These are phyloP conservation scores for Pythium phragmitis DNA, from an alignment of 352 stramenopile genomes.

Conservation along the genomic window DNA sequence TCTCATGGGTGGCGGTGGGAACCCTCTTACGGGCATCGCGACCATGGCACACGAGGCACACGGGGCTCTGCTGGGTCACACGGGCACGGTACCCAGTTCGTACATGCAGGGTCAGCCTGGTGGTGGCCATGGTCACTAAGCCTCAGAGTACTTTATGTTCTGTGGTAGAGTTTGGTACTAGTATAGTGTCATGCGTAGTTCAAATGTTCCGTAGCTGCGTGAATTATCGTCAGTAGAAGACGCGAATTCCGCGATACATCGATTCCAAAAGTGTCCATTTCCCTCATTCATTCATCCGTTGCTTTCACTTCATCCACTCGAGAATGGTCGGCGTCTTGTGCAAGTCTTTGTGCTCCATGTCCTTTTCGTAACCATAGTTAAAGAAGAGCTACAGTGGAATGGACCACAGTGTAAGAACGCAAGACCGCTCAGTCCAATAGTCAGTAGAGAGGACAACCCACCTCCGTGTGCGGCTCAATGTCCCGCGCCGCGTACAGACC, in stretches of 20 bases:
- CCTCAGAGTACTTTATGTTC: no score
- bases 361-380: slow-evolving; percentile 80
- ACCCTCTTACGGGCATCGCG: slow-evolving; percentile 8
- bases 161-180: background rate
- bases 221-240: background rate
- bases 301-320: slow-evolving; percentile 56
- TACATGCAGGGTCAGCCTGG: slow-evolving; percentile 19
- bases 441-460: slow-evolving; percentile 18
- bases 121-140: slow-evolving; percentile 7
- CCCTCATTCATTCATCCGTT: background rate
- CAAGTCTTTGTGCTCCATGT: slow-evolving; percentile 56
- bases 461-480: slow-evolving; percentile 87
- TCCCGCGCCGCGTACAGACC: slow-evolving; percentile 90
- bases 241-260: background rate
- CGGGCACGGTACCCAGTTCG: slow-evolving; percentile 18
- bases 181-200: background rate
- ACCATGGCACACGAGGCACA: slow-evolving; percentile 14
- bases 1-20: slow-evolving; percentile 10
- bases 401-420: background rate
- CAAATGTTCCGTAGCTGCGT: background rate
- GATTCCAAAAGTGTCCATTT: background rate
- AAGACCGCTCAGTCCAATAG: background rate
- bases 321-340: slow-evolving; percentile 63
- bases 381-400: slow-evolving; percentile 69
- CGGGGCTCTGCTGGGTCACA: slow-evolving; percentile 18